A percentile compares a stretch with the other conserved stretches of the same genome.
These are phyloP conservation scores for Aegilops longissima DNA, from an alignment of 176 grass and related monocot genomes.

Conservation along the genomic window DNA sequence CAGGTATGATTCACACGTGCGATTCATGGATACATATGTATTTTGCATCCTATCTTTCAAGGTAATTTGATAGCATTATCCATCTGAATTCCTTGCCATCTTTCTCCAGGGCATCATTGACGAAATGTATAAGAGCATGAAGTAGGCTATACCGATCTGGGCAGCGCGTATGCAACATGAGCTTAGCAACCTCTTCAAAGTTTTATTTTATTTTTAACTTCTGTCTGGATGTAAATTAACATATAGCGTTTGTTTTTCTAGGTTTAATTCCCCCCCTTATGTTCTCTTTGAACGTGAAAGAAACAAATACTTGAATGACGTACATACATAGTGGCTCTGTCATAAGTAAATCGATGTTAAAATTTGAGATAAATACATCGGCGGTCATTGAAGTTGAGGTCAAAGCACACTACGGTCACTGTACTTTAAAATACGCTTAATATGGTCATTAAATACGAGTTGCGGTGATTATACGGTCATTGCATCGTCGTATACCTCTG, in stretches of 20 bases:
- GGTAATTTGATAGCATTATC: background rate
- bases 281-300: background rate
- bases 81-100: conserved; percentile 1
- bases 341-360: conserved; percentile 1
- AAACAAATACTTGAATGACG: background rate
- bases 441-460: no score
- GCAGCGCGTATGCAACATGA: conserved; percentile 1
- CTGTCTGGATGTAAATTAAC: background rate
- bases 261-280: background rate
- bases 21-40: background rate
- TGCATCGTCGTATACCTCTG: no score
- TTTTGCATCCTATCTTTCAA: background rate
- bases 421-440: no score
- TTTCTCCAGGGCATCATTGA: conserved; percentile 62
- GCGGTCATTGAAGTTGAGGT: no score
- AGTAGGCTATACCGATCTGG: conserved; percentile 29
- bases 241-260: background rate
- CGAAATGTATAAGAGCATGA: conserved; percentile 66
- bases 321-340: background rate
- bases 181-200: background rate
- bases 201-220: background rate
- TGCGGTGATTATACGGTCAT: no score
- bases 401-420: no score
- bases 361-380: background rate
- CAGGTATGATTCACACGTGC: conserved; percentile 52